These are phyloP conservation scores for Alternaria sp. DNA, from an alignment of 2,329 filamentous ascomycete species.

Conservation along the genomic window DNA sequence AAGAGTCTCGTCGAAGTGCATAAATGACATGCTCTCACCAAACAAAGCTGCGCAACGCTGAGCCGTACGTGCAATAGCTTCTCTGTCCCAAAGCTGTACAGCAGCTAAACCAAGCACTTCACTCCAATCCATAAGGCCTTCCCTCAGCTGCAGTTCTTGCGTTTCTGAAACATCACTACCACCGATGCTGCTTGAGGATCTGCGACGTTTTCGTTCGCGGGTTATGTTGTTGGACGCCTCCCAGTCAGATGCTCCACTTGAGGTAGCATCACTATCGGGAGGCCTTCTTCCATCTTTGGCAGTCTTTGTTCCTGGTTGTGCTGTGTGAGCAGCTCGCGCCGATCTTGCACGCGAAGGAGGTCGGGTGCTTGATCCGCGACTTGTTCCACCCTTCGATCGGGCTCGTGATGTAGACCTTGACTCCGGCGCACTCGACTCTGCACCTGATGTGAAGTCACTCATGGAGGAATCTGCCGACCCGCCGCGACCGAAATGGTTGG, in stretches of 20 bases:
- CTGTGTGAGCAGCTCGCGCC: background rate
- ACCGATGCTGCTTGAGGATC: slow-evolving; percentile 19
- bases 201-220: slow-evolving; percentile 22
- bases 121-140: slow-evolving; percentile 72
- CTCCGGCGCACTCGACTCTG: slow-evolving; percentile 29
- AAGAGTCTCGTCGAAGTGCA: slow-evolving; percentile 60
- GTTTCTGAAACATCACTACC: slow-evolving; percentile 20
- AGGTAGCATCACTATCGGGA: slow-evolving; percentile 23
- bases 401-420: slow-evolving; percentile 27
- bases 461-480: slow-evolving; percentile 39
- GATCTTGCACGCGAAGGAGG: slow-evolving; percentile 22
- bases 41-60: slow-evolving; percentile 81
- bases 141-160: slow-evolving; percentile 21
- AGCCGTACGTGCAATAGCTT: slow-evolving; percentile 73
- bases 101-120: slow-evolving; percentile 83
- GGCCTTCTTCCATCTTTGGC: background rate
- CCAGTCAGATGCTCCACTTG: slow-evolving; percentile 47
- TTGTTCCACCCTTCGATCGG: slow-evolving; percentile 20
- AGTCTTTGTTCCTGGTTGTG: background rate
- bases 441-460: slow-evolving; percentile 41
- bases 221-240: slow-evolving; percentile 1
- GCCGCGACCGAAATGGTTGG: slow-evolving; percentile 56
- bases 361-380: slow-evolving; percentile 17
- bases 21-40: slow-evolving; percentile 73
- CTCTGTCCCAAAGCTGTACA: slow-evolving; percentile 72